phyloP scores from a whole-genome alignment of 176 grass and related monocot genomes.

The Oryza nivara region DNA sequence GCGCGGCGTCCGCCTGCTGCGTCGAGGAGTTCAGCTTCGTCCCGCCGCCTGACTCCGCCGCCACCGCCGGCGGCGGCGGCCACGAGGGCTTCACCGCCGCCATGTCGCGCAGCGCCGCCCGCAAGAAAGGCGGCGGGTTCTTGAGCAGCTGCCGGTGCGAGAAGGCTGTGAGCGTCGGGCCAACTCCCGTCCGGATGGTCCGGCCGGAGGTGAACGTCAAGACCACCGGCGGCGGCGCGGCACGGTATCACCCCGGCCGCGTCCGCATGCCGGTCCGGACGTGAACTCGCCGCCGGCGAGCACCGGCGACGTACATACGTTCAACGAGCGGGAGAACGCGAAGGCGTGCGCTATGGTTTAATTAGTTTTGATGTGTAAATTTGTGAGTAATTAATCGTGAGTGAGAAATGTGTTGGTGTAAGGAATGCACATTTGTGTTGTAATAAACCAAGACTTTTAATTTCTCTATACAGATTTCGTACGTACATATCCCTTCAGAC shows the following conservation, averaged over 20 bases:
- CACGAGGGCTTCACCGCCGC: slow-evolving; percentile 52
- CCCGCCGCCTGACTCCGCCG: background rate
- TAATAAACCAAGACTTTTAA: background rate
- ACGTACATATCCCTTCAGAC: no score
- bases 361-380: background rate
- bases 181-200: slow-evolving; percentile 49
- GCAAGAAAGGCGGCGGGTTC: slow-evolving; percentile 44
- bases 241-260: slow-evolving; percentile 21
- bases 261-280: slow-evolving; percentile 43
- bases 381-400: background rate
- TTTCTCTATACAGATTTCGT: no score
- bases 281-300: background rate
- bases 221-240: background rate
- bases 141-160: slow-evolving; percentile 69
- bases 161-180: slow-evolving; percentile 66
- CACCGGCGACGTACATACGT: no score
- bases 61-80: background rate
- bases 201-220: background rate
- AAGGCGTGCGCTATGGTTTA: background rate
- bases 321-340: no score
- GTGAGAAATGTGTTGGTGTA: background rate
- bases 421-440: background rate
- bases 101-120: slow-evolving; percentile 43
- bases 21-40: slow-evolving; percentile 56
- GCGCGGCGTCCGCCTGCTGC: slow-evolving; percentile 62